Evolutionary conservation across 192 early-diverging fungal species (phyloP).

Genomic region (Gonapodya sp.): DNA sequence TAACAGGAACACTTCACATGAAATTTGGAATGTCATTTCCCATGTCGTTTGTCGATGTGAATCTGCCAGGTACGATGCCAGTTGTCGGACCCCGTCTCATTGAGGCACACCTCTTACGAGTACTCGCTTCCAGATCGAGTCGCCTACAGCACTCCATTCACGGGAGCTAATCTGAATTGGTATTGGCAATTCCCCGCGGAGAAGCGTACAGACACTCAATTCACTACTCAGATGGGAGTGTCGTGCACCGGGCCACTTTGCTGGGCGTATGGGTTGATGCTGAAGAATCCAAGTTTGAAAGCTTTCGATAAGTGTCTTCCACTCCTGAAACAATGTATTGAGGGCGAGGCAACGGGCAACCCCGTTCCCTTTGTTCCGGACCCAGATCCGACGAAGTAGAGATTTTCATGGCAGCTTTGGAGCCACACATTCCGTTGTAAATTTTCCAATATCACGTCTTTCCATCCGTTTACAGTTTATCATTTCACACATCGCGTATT

Average conservation of each 20-base stretch:
- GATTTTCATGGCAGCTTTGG: no score
- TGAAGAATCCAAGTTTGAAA: not conserved
- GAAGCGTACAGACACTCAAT: not conserved
- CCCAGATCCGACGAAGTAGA: no score
- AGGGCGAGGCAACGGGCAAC: not conserved
- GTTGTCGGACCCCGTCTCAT: not conserved
- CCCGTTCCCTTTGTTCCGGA: not conserved
- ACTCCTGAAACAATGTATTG: not conserved
- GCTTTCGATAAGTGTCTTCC: constrained; percentile 8
- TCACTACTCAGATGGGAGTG: not conserved
- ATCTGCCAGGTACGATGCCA: not conserved
- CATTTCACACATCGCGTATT: no score
- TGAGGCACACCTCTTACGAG: not conserved
- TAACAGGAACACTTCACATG: not conserved
- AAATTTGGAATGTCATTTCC: not conserved
- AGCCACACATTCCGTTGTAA: no score
- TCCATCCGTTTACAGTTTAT: no score
- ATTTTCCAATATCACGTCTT: no score
- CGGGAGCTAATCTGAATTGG: not conserved
- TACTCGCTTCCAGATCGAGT: not conserved
- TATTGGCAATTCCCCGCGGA: not conserved
- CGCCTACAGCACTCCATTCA: not conserved
- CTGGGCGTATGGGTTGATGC: not conserved
- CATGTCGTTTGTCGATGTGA: constrained; percentile 2
- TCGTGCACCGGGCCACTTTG: not conserved